These are phyloP conservation scores for Quercus dentata DNA, from an alignment of 306 rosid genomes.

Conservation along the genomic window DNA sequence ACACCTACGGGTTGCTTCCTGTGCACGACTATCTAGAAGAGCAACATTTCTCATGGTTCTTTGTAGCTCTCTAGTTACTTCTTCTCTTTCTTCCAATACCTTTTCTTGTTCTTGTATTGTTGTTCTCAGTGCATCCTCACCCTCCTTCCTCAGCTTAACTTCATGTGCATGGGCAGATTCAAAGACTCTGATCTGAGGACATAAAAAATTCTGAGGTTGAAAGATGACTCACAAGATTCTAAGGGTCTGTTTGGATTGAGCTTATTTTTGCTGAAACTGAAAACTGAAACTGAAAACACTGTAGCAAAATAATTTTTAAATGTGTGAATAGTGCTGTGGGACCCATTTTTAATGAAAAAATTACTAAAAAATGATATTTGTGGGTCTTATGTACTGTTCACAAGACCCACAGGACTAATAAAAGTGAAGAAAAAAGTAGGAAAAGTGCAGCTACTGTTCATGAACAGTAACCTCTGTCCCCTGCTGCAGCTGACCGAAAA, in stretches of 20 bases:
- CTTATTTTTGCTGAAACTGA: too few relatives aligned
- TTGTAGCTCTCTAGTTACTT: slow-evolving; percentile 38
- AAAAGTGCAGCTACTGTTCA: too few relatives aligned
- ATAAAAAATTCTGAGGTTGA: slow-evolving; percentile 4
- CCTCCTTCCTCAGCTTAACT: slow-evolving; percentile 52
- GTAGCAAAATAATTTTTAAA: too few relatives aligned
- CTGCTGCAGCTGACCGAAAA: too few relatives aligned
- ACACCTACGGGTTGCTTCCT: slow-evolving; percentile 52
- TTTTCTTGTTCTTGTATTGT: slow-evolving; percentile 50
- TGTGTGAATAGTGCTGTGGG: too few relatives aligned
- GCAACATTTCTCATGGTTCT: slow-evolving; percentile 61
- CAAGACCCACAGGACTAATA: too few relatives aligned
- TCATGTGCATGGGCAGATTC: slow-evolving; percentile 48
- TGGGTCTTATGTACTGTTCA: too few relatives aligned
- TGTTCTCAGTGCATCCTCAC: slow-evolving; percentile 47
- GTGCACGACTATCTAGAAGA: slow-evolving; percentile 52
- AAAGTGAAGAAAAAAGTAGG: too few relatives aligned
- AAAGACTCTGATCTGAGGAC: slow-evolving; percentile 47
- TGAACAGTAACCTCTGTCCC: too few relatives aligned
- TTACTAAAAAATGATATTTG: too few relatives aligned
- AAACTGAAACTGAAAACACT: too few relatives aligned
- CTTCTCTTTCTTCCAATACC: slow-evolving; percentile 49
- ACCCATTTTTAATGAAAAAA: too few relatives aligned
- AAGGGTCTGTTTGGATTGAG: neutral
- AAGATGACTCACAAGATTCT: slow-evolving; percentile 5